Evolutionary conservation across 305 asterid genomes (phyloP).

Genomic region (Fraxinus nigra): DNA sequence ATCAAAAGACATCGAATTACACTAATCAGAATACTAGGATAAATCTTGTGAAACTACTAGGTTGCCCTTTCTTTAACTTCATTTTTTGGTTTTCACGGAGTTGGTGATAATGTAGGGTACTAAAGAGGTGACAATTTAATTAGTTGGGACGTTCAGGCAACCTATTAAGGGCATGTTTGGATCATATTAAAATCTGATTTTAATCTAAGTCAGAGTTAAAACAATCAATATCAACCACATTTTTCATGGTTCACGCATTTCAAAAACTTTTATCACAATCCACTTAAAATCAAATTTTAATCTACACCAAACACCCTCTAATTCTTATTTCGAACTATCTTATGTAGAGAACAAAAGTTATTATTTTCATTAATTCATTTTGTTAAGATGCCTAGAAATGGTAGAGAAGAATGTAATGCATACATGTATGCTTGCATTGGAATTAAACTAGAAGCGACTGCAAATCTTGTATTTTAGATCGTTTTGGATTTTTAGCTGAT

Average conservation of each 20-base stretch:
- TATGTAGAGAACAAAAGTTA: neutral
- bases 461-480: neutral
- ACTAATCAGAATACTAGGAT: neutral
- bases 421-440: neutral
- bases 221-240: too few species aligned
- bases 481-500: neutral
- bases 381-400: neutral
- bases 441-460: neutral
- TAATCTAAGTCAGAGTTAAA: too few species aligned
- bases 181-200: too few species aligned
- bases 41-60: slow-evolving; percentile 13
- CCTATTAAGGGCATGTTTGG: neutral
- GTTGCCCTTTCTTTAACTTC: slow-evolving; percentile 16
- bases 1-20: slow-evolving; percentile 2
- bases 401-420: too few species aligned
- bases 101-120: slow-evolving; percentile 7
- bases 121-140: neutral
- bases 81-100: neutral
- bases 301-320: too few species aligned
- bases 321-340: neutral
- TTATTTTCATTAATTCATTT: neutral
- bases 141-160: neutral
- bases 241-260: too few species aligned
- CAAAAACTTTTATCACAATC: too few species aligned
- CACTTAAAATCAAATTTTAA: too few species aligned